Conservation (phyloP, 306 rosid genomes). For the Quercus suber region DNA sequence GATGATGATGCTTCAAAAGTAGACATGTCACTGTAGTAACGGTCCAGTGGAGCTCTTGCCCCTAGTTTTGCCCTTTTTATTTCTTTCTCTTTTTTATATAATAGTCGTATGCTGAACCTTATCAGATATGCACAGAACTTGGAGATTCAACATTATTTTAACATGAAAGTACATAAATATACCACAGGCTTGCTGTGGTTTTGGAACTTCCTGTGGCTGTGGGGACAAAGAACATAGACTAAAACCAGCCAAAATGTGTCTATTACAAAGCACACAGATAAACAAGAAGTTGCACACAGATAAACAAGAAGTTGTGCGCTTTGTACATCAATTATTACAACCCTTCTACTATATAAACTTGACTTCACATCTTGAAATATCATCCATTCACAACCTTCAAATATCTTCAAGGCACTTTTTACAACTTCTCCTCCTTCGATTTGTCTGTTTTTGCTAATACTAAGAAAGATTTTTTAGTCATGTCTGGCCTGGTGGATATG, state of each 20-base stretch:
- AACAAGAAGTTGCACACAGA: too few relatives aligned
- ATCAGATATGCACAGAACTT: not conserved
- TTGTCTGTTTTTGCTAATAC: not conserved
- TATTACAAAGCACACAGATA: slow-evolving; percentile 9
- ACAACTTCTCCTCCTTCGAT: not conserved
- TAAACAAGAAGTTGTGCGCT: not conserved
- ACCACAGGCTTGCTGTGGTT: slow-evolving; percentile 28
- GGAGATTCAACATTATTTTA: not conserved
- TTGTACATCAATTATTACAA: not conserved
- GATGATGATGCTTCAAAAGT: too few relatives aligned
- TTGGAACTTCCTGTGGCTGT: not conserved
- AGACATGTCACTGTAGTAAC: too few relatives aligned
- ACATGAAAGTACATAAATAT: not conserved
- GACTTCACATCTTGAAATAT: not conserved
- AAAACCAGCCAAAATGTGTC: not conserved
- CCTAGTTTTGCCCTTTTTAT: too few relatives aligned
- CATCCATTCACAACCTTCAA: not conserved
- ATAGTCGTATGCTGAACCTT: not conserved
- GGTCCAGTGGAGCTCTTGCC: too few relatives aligned
- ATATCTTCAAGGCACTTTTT: not conserved
- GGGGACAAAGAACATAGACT: not conserved
- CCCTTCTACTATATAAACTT: slow-evolving; percentile 7
- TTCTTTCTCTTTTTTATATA: too few relatives aligned
- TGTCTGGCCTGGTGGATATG: slow-evolving; percentile 54
- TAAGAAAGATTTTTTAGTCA: not conserved